Conservation (phyloP, 2,329 filamentous ascomycete species). For the Scedosporium boydii region DNA sequence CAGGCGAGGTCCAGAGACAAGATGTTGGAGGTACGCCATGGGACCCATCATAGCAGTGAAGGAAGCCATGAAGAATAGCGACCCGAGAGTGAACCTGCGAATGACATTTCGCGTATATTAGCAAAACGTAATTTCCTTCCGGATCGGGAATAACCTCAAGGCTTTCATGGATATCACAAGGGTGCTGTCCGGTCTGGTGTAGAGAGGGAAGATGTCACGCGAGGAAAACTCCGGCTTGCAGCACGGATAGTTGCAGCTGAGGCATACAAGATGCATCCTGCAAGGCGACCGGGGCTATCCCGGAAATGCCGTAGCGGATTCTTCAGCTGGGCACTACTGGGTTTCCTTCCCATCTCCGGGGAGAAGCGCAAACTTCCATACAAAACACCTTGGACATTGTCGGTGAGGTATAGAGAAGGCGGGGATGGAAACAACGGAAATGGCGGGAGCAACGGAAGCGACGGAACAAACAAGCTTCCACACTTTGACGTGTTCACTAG, state of each 20-base stretch:
- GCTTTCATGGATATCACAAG: neutral
- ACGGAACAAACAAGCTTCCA: neutral
- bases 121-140: conserved; percentile 1
- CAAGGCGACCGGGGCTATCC: neutral
- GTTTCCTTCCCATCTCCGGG: no score
- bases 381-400: no score
- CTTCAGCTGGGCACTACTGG: neutral
- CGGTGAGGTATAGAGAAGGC: no score
- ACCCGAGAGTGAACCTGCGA: conserved; percentile 86
- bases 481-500: neutral
- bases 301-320: neutral
- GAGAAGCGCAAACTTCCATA: no score
- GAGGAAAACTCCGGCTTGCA: conserved; percentile 19
- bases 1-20: conserved; percentile 72
- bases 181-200: neutral
- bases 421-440: neutral
- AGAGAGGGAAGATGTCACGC: conserved; percentile 11
- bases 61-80: conserved; percentile 77
- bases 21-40: conserved; percentile 70
- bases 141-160: neutral
- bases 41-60: conserved; percentile 95
- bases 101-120: neutral
- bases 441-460: neutral
- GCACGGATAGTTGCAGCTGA: conserved; percentile 25
- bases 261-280: neutral